Base-by-base conservation (phyloP, 2,329 filamentous ascomycete species). In the Claviceps sp. region DNA sequence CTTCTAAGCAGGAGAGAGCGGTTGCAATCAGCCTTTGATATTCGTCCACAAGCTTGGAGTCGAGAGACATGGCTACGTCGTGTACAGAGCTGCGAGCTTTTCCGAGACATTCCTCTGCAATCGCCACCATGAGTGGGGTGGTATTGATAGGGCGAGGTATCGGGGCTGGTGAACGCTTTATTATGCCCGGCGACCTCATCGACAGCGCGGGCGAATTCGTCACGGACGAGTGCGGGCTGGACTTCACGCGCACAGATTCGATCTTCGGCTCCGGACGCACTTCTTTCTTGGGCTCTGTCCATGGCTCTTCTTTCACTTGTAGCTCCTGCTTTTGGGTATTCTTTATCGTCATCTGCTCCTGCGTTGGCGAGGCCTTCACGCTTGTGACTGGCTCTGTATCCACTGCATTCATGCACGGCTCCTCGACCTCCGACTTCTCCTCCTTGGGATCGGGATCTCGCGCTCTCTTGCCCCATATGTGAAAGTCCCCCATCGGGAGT, bases 1-100 rank as follows among this genome's bases (percentile, higher is more conserved):
- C 75, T 56, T 89, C 84, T 53, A 90, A 74, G 63, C 86, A 90
- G 4, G 78, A 81, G 54, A 91, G 68, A 1, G 82, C 85, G 0
- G 84, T 86, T 0, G 85, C 79, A 57, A 91, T 78, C 50, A 90
- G 64, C 56, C 81, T 82, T 58, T 87, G 79, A 60, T 90, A 89
- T 55, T 82, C 74, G n/a, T 78, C 72, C 8, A 86, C 63, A 41
- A 75, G 71, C 38, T 67, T 64, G 3, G 62, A 55, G 14, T 67
- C 61, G n/a, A 65, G 54, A 14, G 59, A 61, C 62, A 70, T 69
- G 43, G 69, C 68, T 1, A 69, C 64, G 50, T 76, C 67, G 51
- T 77, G 72, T 50, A 77, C 72, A 2, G 74, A 70, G 18, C 69
- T 67, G 54, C 83, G 79, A 16, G 86, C 86, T 50, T 81, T 82